Conservation (phyloP, 2,329 filamentous ascomycete species). For the Alternaria tenuissima region DNA sequence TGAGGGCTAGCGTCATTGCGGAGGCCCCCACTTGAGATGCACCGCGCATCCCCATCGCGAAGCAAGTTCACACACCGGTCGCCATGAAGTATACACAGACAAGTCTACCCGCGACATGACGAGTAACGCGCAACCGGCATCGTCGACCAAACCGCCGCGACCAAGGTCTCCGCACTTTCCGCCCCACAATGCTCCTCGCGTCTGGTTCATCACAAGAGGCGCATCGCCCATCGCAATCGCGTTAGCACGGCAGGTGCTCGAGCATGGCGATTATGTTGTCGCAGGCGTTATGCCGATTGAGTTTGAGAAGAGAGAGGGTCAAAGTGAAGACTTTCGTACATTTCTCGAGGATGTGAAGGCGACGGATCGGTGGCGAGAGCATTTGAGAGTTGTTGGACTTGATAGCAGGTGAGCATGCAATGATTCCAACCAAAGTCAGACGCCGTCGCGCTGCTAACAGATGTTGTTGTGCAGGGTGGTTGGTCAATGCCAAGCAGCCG, state of each 20-base stretch:
- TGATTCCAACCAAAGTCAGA: conserved; percentile 16
- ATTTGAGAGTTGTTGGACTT: conserved; percentile 70
- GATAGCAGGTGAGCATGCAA: conserved; percentile 59
- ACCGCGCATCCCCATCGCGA: conserved; percentile 5
- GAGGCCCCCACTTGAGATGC: conserved; percentile 19
- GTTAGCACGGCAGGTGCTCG: conserved; percentile 79
- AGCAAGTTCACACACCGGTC: neutral
- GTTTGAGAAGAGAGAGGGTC: conserved; percentile 72
- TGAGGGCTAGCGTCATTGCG: conserved; percentile 17
- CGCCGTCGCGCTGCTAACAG: neutral
- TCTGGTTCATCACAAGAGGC: conserved; percentile 91
- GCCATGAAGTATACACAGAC: neutral
- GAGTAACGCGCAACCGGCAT: conserved; percentile 24
- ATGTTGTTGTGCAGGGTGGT: conserved; percentile 57
- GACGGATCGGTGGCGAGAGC: conserved; percentile 80
- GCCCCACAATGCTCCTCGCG: conserved; percentile 73
- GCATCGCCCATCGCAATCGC: conserved; percentile 85
- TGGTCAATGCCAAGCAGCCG: conserved; percentile 80
- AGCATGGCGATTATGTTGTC: conserved; percentile 91
- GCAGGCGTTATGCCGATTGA: conserved; percentile 82
- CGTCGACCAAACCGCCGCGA: conserved; percentile 42
- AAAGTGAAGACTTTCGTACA: conserved; percentile 79
- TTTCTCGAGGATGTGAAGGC: conserved; percentile 75
- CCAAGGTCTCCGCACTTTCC: conserved; percentile 63
- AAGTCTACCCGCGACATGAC: conserved; percentile 16